Evolutionary conservation across 441 rosid species (phyloP), one percentile per base, ranked within the genome.

Genomic region (Adansonia grandidieri): DNA sequence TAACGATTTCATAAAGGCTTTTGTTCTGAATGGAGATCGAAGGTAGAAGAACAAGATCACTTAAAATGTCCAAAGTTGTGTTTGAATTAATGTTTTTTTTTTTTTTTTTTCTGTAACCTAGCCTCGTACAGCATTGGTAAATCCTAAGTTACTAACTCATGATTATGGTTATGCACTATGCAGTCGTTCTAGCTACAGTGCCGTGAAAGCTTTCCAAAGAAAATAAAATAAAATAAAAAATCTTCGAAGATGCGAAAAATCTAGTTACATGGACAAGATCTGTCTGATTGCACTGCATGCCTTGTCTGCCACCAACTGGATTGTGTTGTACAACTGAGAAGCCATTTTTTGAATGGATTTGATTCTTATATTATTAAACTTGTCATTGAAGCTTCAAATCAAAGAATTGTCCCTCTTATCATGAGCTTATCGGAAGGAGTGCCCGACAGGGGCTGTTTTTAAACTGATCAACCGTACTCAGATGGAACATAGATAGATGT

Each of bases 271-370:
- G 64, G 64, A 20, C 28, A 60, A 60, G 64, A 60, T 60, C 45
- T 7, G 28, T 63, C 81, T 61, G 6, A 54, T 76, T 73, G 19
- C 74, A 69, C 17, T 74, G 51, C 57, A 51, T 28, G 14, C 7
- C 14, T 37, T 80, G 76, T 67, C 13, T 75, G 81, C 81, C 83
- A 78, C 81, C 83, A 78, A 66, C 77, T 45, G 20, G 73, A 65
- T 15, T 32, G 1, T 77, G 50, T 44, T 65, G 20, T 40, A 44
- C 19, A 22, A 14, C 14, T 78, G 48, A 68, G 48, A 68, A 70
- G 37, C 77, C 79, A 45, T 54, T 19, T 58, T 47, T 40, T 40
- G 1, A 71, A 64, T 63, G 62, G 76, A 65, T 77, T 68, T 75
- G 57, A 84, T 82, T 84, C 85, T 79, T 44, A 37, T 60, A 40